A percentile compares a stretch with the other conserved stretches of the same genome.
These are phyloP conservation scores for Citrus reticulata DNA, from an alignment of 345 rosid genomes.

Conservation along the genomic window DNA sequence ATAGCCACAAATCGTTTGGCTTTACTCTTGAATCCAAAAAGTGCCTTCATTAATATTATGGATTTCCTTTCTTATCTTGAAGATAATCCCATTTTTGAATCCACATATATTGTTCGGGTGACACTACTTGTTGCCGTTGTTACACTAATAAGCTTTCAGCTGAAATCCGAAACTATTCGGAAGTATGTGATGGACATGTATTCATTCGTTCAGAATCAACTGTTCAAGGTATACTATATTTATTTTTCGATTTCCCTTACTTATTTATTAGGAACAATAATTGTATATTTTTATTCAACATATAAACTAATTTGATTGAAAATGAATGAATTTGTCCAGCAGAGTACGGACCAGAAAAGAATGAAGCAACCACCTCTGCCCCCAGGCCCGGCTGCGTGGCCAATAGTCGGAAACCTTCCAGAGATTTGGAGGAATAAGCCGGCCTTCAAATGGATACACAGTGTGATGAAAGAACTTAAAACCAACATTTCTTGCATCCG, in stretches of 20 bases:
- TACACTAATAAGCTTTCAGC: slow-evolving; percentile 7
- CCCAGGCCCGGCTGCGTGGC: not conserved
- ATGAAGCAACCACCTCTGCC: not conserved
- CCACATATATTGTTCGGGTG: not conserved
- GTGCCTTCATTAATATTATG: too few relatives aligned
- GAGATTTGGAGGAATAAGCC: too few relatives aligned
- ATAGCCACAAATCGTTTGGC: not conserved
- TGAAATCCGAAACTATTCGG: slow-evolving; percentile 23
- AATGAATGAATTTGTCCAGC: too few relatives aligned
- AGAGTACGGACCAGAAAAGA: not conserved
- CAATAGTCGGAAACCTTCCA: not conserved
- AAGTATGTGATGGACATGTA: slow-evolving; percentile 11
- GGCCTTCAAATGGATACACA: too few relatives aligned
- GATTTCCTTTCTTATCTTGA: not conserved
- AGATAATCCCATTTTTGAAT: not conserved
- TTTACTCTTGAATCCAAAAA: too few relatives aligned
- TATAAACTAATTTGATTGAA: too few relatives aligned
- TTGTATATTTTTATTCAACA: too few relatives aligned
- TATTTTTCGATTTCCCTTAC: too few relatives aligned
- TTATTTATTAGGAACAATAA: too few relatives aligned
- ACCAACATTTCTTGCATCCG: too few relatives aligned
- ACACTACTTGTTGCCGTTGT: not conserved
- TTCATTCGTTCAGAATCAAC: slow-evolving; percentile 16
- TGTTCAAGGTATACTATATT: not conserved
- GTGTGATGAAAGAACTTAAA: too few relatives aligned